Evolutionary conservation across 306 rosid genomes (phyloP).

Genomic region (Psophocarpus tetragonolobus): DNA sequence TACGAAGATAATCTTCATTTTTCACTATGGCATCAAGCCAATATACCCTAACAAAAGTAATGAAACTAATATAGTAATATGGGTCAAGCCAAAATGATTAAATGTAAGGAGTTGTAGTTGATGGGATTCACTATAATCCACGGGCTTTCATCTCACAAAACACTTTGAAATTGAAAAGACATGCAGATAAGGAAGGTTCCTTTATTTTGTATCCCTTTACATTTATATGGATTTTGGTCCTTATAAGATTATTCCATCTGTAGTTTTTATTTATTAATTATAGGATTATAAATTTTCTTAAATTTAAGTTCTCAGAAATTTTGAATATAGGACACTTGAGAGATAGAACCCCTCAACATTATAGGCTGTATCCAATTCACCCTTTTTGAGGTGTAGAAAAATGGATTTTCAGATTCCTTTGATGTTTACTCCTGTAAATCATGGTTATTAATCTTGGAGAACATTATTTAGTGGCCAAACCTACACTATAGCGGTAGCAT

Average conservation of each 20-base stretch:
- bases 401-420: neutral
- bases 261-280: neutral
- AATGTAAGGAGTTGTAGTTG: neutral
- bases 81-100: neutral
- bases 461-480: too few species aligned
- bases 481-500: too few species aligned
- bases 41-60: too few species aligned
- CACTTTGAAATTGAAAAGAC: neutral
- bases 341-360: neutral
- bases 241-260: neutral
- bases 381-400: neutral
- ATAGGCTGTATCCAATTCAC: neutral
- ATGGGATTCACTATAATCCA: neutral
- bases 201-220: neutral
- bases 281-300: neutral
- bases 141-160: neutral
- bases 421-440: neutral
- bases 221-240: neutral
- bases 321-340: neutral
- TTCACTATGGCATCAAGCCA: neutral
- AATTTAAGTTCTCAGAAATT: neutral
- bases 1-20: neutral
- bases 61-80: neutral
- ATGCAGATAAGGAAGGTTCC: neutral
- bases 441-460: too few species aligned